Evolutionary conservation across 768 basidiomycete genomes (phyloP).

Genomic region (Phylloporus arenicola): DNA sequence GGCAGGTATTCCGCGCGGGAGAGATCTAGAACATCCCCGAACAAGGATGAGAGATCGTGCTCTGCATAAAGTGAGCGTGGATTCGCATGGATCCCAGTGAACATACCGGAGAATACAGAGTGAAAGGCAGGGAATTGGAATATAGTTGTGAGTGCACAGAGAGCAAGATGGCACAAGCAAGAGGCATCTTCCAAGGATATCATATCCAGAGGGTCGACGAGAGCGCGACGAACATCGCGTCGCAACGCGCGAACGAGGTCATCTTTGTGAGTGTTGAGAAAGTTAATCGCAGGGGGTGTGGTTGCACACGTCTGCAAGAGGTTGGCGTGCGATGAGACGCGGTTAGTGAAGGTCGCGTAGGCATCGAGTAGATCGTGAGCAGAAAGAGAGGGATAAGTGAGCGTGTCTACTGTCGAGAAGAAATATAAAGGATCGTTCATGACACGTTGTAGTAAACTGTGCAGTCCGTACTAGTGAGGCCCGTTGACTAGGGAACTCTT

Average conservation of each 20-base stretch:
- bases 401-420: conserved; percentile 41
- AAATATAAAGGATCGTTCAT: conserved; percentile 26
- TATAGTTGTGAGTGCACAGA: conserved; percentile 47
- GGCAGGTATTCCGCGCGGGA: conserved; percentile 32
- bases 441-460: too few relatives aligned
- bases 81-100: background rate
- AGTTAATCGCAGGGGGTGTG: conserved; percentile 18
- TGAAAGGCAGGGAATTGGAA: conserved; percentile 44
- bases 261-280: conserved; percentile 31
- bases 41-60: conserved; percentile 38
- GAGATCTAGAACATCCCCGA: conserved; percentile 43
- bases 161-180: conserved; percentile 47
- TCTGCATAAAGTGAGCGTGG: conserved; percentile 27
- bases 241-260: conserved; percentile 39
- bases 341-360: conserved; percentile 46
- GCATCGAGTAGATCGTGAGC: conserved; percentile 58
- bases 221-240: conserved; percentile 47
- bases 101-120: conserved; percentile 47
- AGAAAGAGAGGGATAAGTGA: conserved; percentile 45
- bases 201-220: conserved; percentile 25
- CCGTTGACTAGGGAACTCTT: too few relatives aligned
- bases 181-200: conserved; percentile 19
- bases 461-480: too few relatives aligned
- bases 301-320: conserved; percentile 2
- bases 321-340: conserved; percentile 31